Evolutionary conservation across 768 basidiomycete genomes (phyloP).

Genomic region (Russula vinacea): DNA sequence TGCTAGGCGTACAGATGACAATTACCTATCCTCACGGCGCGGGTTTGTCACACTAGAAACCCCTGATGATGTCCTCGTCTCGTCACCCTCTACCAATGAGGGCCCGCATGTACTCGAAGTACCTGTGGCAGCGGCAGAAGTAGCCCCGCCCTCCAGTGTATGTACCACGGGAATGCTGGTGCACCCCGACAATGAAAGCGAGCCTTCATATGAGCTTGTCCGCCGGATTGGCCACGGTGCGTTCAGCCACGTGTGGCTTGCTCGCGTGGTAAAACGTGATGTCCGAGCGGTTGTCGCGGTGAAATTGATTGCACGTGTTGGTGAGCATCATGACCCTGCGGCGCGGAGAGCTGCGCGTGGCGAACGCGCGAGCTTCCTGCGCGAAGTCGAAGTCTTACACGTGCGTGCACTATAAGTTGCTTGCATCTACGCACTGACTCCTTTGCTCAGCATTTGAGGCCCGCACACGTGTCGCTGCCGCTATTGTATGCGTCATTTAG

Average conservation of each 20-base stretch:
- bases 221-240: slow-evolving; percentile 64
- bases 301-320: no score
- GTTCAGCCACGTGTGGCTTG: slow-evolving; percentile 76
- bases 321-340: no score
- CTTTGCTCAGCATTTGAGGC: no score
- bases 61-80: slow-evolving; percentile 15
- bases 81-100: background rate
- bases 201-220: slow-evolving; percentile 45
- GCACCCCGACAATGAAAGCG: slow-evolving; percentile 17
- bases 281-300: no score
- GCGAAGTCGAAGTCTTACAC: no score
- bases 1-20: slow-evolving; percentile 13
- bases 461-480: no score
- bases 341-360: no score
- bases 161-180: slow-evolving; percentile 17
- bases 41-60: slow-evolving; percentile 25
- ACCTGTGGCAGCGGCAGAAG: background rate
- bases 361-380: no score
- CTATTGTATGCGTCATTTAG: no score
- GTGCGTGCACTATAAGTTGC: no score
- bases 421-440: no score
- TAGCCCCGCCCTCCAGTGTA: background rate
- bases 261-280: slow-evolving; percentile 42
- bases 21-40: background rate
- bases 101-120: background rate